A percentile compares a stretch with the other conserved stretches of the same genome.
These are phyloP conservation scores for Calocybe gangraenosa DNA, from an alignment of 768 basidiomycete genomes.

Conservation along the genomic window DNA sequence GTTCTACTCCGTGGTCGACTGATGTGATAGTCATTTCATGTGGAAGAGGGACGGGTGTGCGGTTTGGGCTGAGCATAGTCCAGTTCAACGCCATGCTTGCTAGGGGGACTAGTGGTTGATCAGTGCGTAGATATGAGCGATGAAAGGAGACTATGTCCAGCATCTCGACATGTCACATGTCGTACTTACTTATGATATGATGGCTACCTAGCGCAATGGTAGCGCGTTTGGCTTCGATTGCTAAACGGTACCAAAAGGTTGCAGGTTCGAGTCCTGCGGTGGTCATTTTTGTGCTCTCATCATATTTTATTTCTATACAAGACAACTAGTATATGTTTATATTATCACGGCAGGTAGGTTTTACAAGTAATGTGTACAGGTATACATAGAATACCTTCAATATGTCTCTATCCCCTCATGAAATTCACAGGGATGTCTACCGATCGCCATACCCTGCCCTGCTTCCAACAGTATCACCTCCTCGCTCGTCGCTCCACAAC, in stretches of 20 bases:
- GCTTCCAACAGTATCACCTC: conserved; percentile 29
- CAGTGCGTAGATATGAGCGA: neutral
- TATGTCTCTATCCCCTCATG: conserved; percentile 34
- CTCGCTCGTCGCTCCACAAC: conserved; percentile 23
- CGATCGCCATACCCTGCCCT: conserved; percentile 58
- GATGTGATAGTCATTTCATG: conserved; percentile 57
- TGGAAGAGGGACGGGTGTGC: conserved; percentile 59
- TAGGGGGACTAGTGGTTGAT: neutral
- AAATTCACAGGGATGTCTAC: conserved; percentile 58
- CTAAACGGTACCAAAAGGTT: conserved; percentile 82
- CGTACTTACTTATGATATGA: neutral
- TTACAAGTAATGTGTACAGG: too few relatives aligned
- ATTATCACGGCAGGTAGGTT: too few relatives aligned
- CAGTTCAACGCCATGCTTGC: conserved; percentile 73
- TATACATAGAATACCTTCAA: conserved; percentile 1
- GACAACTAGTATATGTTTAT: too few relatives aligned
- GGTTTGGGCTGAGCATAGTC: conserved; percentile 59
- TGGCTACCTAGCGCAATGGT: conserved; percentile 62
- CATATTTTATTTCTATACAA: neutral
- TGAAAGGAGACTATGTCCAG: too few relatives aligned
- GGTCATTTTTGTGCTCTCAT: neutral
- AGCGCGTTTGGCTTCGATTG: conserved; percentile 93
- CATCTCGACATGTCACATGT: neutral
- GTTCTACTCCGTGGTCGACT: conserved; percentile 54
- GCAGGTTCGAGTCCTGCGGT: conserved; percentile 68